Evolutionary conservation across 2,329 filamentous ascomycete genomes (phyloP).

Genomic region (Colletotrichum eremochloae): DNA sequence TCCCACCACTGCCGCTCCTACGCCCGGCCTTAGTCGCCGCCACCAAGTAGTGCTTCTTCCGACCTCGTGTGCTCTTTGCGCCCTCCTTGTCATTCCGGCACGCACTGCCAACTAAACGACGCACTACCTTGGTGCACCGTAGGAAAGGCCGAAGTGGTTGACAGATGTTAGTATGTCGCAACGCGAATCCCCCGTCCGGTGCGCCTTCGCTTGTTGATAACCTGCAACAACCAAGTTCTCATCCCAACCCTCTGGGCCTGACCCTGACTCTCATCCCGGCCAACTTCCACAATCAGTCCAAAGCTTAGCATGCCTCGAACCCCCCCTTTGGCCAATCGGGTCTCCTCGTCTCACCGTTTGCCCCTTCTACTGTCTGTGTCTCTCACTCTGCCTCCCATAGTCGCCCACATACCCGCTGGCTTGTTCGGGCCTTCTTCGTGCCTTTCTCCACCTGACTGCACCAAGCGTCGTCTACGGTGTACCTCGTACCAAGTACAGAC

Average conservation of each 20-base stretch:
- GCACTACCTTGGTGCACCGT: neutral
- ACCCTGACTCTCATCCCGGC: conserved; percentile 34
- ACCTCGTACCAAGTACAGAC: neutral
- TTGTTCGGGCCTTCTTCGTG: conserved; percentile 36
- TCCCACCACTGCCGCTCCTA: neutral
- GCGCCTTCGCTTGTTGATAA: neutral
- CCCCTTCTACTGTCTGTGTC: neutral
- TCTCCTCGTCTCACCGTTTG: neutral
- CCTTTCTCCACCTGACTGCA: conserved; percentile 1
- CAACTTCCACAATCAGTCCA: conserved; percentile 12
- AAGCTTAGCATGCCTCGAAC: conserved; percentile 8
- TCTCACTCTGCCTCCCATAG: too few relatives aligned
- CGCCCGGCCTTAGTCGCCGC: conserved; percentile 1
- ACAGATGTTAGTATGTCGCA: neutral
- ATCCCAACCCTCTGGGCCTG: conserved; percentile 12
- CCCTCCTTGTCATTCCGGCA: neutral
- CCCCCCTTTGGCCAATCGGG: neutral
- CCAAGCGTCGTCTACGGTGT: too few relatives aligned
- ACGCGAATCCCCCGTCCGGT: neutral
- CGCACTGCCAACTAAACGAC: neutral
- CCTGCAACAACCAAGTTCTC: neutral
- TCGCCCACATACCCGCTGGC: conserved; percentile 34
- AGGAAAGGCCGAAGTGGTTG: neutral
- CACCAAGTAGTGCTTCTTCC: neutral
- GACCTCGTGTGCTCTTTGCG: neutral